Evolutionary conservation across 495 filamentous ascomycete species (phyloP).

Genomic region (Sordaria brevicollis): DNA sequence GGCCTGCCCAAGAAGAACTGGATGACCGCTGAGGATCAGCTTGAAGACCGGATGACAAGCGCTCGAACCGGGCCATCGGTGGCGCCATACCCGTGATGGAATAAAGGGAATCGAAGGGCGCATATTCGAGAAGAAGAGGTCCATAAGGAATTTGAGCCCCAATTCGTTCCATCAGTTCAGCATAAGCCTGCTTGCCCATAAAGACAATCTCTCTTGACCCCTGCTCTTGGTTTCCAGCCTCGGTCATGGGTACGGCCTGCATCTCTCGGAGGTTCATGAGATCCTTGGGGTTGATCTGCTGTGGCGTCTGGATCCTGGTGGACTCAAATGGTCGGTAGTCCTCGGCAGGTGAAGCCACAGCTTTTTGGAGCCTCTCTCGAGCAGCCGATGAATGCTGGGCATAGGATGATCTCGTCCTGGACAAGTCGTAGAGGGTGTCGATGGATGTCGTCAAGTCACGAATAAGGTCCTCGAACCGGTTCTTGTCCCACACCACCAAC

Average conservation of each 20-base stretch:
- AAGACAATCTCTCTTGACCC: conserved; percentile 40
- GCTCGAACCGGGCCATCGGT: conserved; percentile 53
- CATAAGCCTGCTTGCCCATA: conserved; percentile 38
- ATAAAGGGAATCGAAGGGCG: conserved; percentile 52
- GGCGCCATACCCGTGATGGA: conserved; percentile 52
- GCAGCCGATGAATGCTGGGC: conserved; percentile 19
- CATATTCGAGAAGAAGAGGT: conserved; percentile 60
- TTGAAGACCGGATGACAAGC: conserved; percentile 46
- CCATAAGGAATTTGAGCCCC: conserved; percentile 22
- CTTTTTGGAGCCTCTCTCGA: conserved; percentile 12
- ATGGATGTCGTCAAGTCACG: conserved; percentile 74
- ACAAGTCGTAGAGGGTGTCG: conserved; percentile 83
- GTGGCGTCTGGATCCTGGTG: conserved; percentile 43
- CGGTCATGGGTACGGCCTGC: conserved; percentile 30
- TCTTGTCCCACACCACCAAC: conserved; percentile 47
- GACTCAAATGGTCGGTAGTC: conserved; percentile 41
- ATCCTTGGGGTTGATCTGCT: conserved; percentile 37
- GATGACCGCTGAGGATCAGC: conserved; percentile 42
- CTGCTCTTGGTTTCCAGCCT: conserved; percentile 16
- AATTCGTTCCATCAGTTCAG: conserved; percentile 26
- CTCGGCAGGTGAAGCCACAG: conserved; percentile 23
- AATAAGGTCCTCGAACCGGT: conserved; percentile 56
- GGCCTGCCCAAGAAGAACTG: conserved; percentile 51
- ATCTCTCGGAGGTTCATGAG: conserved; percentile 33
- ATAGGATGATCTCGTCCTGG: conserved; percentile 51